These are phyloP conservation scores for Prunus padus DNA, from an alignment of 306 rosid genomes.

Conservation along the genomic window DNA sequence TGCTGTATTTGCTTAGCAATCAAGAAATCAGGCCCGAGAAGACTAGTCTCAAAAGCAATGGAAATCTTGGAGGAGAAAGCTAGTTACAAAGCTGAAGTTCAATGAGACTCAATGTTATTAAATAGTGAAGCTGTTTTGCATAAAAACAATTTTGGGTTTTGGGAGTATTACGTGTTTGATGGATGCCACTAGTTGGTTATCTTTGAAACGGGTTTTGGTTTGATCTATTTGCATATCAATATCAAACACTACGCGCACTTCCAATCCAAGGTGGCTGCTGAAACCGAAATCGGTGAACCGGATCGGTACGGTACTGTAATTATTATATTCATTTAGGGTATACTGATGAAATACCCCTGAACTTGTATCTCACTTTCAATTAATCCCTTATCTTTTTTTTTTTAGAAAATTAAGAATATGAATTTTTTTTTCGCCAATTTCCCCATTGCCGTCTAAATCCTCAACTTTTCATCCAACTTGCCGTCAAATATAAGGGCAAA, in stretches of 20 bases:
- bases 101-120: background rate
- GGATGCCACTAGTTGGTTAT: slow-evolving; percentile 45
- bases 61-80: slow-evolving; percentile 18
- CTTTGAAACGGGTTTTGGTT: slow-evolving; percentile 5
- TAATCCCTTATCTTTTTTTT: too few species aligned
- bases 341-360: too few species aligned
- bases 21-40: slow-evolving; percentile 25
- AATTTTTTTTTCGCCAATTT: too few species aligned
- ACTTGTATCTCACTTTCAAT: too few species aligned
- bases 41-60: slow-evolving; percentile 9
- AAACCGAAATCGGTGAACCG: background rate
- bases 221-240: background rate
- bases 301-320: slow-evolving; percentile 12
- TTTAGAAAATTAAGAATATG: too few species aligned
- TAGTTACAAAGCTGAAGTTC: slow-evolving; percentile 13
- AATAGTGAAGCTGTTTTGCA: slow-evolving; percentile 17
- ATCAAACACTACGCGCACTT: background rate
- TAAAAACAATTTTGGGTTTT: slow-evolving; percentile 24
- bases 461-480: too few species aligned
- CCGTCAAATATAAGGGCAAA: too few species aligned
- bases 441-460: too few species aligned
- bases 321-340: background rate
- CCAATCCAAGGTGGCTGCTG: slow-evolving; percentile 6
- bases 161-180: slow-evolving; percentile 33
- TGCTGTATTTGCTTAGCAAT: background rate